Evolutionary conservation across 345 rosid species (phyloP), one percentile per base, ranked within the genome.

Genomic region (Lumnitzera racemosa): DNA sequence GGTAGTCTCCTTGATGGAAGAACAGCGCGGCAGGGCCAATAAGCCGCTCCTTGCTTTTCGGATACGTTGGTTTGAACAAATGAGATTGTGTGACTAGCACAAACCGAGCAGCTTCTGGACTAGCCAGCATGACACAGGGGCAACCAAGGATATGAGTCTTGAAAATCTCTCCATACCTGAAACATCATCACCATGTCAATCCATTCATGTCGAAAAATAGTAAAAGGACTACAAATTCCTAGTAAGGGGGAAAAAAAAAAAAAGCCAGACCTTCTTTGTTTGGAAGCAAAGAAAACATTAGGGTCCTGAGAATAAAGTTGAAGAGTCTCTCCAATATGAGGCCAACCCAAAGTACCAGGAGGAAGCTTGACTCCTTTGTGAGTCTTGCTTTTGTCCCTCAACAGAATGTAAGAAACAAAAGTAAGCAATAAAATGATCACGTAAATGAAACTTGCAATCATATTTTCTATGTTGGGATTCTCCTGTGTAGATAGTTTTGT

Each of bases 61-160:
- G 98, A 70, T 87, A 92, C 6, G 97, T 89, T 6, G 98, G 97
- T 73, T 78, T 85, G 83, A 92, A 89, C 76, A 92, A 58, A 46
- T 85, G 86, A 59, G 96, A 80, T 55, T 78, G 80, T 0, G 94
- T 82, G 46, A 72, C 82, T 24, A 92, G 67, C 48, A 92, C 89
- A 62, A 84, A 87, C 51, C 85, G 76, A 1, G 96, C 83, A 23
- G 96, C 98, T 67, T 92, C 97, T 0, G 94, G 96, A 66, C 96
- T 83, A 0, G 94, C 89, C 75, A 92, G 75, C 97, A 89, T 89
- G 51, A 87, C 88, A 71, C 96, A 79, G 24, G 95, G 98, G 64
- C 95, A 92, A 15, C 98, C 98, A 11, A 92, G 75, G 63, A 92
- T 77, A 69, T 85, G 87, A 25, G 87, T 89, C 79, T 89, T 89